Evolutionary conservation across 1,284 basidiomycete species (phyloP), one percentile per base, ranked within the genome.

Genomic region (Austroboletus niveus): DNA sequence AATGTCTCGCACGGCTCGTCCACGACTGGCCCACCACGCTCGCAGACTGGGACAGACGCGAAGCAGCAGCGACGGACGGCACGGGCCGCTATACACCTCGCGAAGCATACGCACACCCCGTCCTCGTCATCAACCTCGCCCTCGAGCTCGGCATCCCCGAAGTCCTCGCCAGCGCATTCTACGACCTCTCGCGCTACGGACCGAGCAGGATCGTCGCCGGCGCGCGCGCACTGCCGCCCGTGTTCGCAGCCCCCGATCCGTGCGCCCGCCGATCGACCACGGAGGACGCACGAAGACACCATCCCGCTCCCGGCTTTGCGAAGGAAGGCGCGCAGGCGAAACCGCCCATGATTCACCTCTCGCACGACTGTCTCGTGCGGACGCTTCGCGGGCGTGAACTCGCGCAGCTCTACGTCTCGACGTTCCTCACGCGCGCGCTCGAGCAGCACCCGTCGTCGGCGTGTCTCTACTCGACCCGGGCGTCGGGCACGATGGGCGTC

Each of bases 121-220:
- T 84, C 53, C 73, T 83, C 43, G 74, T 84, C 47, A 84, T 89
- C 64, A 77, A 83, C 51, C 78, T 89, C 52, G 84, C 85, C 1
- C 66, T 82, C 39, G 81, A 87, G 52, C 78, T 87, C 51, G 74
- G 75, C 43, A 65, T 86, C 0, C 70, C 74, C 8, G 70, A 74
- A 3, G 64, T 89, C 46, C 75, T 89, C 12, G 80, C 84, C 3
- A 73, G 82, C 30, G 85, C 85, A 0, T 80, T 89, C 60, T 88
- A 88, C 65, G 85, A 89, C 57, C 75, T 89, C 38, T 80, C 83
- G 4, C 76, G 86, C 20, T 87, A 87, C 57, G 84, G 80, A 0
- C 82, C 85, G 0, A 83, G 82, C 66, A 81, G 80, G 65, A 85
- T 87, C 54, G 69, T 83, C 57, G 51, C 69, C 0, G 85, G 86